Percentiles rank a stretch among this genome's conserved stretches.
phyloP scores from a whole-genome alignment of 352 stramenopile genomes.

The Pythium scleroteichum region DNA sequence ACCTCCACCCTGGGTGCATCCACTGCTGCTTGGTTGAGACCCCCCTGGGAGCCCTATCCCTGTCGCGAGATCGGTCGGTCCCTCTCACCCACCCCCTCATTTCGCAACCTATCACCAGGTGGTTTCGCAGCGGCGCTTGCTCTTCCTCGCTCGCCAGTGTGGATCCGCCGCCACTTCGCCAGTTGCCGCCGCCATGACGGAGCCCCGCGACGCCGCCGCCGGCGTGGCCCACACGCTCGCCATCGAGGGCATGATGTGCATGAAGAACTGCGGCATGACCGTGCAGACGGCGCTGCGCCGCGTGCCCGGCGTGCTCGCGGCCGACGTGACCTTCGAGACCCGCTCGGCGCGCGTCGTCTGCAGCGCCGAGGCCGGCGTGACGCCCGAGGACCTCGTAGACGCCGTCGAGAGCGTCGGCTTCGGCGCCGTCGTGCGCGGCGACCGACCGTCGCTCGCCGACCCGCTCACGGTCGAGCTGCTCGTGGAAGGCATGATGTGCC shows the following conservation, averaged over 20 bases:
- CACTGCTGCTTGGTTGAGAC: no score
- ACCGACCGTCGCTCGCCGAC: conserved; percentile 4
- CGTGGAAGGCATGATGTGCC: conserved; percentile 94
- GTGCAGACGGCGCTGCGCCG: conserved; percentile 73
- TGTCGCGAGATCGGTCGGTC: background rate
- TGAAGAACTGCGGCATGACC: conserved; percentile 95
- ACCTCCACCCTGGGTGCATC: no score
- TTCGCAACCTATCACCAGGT: conserved; percentile 21
- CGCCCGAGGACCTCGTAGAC: conserved; percentile 57
- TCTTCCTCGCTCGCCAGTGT: conserved; percentile 19
- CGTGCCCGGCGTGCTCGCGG: conserved; percentile 69
- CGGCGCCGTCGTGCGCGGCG: conserved; percentile 48
- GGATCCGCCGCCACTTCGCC: conserved; percentile 7
- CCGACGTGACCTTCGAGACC: conserved; percentile 62
- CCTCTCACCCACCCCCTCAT: conserved; percentile 17
- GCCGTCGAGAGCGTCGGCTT: conserved; percentile 82
- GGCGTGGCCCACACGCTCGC: conserved; percentile 54
- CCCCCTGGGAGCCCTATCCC: background rate
- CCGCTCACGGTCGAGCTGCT: conserved; percentile 53
- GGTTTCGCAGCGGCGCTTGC: conserved; percentile 17
- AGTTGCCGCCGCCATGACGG: background rate
- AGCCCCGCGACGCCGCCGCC: background rate
- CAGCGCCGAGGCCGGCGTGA: conserved; percentile 37
- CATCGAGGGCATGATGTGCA: conserved; percentile 94
- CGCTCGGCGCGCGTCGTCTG: conserved; percentile 65